These are phyloP conservation scores for Closterium sp. DNA, from an alignment of 139 green algal genomes.

Conservation along the genomic window DNA sequence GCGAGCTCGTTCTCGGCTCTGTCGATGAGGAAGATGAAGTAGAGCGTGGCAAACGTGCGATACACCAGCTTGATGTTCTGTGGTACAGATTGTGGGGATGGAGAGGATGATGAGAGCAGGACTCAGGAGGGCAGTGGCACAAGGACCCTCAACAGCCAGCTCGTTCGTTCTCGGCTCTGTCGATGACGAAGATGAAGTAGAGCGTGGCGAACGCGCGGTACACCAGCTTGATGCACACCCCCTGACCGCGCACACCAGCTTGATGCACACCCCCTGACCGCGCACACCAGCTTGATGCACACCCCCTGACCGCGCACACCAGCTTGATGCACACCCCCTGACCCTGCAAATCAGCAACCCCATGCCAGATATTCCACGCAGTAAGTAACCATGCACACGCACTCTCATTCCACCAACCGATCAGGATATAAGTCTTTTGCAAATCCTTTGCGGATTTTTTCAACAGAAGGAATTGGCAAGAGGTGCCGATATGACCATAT, in stretches of 20 bases:
- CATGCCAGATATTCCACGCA: too few relatives aligned
- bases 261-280: not conserved
- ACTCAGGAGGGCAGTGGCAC: too few relatives aligned
- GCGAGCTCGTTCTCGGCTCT: conserved; percentile 53
- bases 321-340: conserved; percentile 4
- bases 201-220: conserved; percentile 59
- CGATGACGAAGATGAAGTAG: conserved; percentile 54
- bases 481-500: too few relatives aligned
- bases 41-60: conserved; percentile 55
- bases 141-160: conserved; percentile 32
- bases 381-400: too few relatives aligned
- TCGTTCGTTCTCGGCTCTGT: conserved; percentile 53
- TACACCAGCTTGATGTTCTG: conserved; percentile 57
- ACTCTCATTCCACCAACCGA: too few relatives aligned
- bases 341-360: too few relatives aligned
- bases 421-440: too few relatives aligned
- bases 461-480: too few relatives aligned
- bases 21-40: conserved; percentile 55
- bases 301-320: too few relatives aligned
- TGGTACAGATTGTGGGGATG: not conserved
- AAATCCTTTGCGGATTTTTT: too few relatives aligned
- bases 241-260: too few relatives aligned
- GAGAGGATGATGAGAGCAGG: too few relatives aligned
- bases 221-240: conserved; percentile 53
- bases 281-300: conserved; percentile 4